A percentile compares a stretch with the other conserved stretches of the same genome.
These are phyloP conservation scores for Phaeosphaeriaceae sp. DNA, from an alignment of 2,329 filamentous ascomycete species.

Conservation along the genomic window DNA sequence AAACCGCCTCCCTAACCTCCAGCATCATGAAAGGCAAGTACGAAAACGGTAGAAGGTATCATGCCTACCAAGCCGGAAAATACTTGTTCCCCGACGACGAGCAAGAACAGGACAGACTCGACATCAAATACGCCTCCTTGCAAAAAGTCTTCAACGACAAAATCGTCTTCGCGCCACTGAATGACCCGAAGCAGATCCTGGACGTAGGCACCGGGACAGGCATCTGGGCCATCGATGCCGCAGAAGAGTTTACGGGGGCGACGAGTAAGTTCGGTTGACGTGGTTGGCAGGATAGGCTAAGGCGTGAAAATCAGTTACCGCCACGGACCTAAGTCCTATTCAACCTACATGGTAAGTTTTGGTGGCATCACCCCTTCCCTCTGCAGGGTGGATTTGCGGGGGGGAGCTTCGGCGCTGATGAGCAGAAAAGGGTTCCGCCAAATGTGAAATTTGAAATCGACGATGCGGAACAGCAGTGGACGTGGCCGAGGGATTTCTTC, in stretches of 20 bases:
- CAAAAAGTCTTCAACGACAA: constrained; percentile 35
- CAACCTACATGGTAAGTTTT: constrained; percentile 38
- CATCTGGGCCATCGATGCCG: constrained; percentile 46
- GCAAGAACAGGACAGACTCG: constrained; percentile 32
- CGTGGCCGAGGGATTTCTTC: constrained; percentile 55
- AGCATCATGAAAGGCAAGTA: constrained; percentile 35
- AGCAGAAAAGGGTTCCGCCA: constrained; percentile 23
- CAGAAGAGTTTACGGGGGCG: constrained; percentile 29
- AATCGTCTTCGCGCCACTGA: constrained; percentile 33
- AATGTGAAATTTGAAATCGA: constrained; percentile 39
- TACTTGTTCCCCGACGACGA: constrained; percentile 36
- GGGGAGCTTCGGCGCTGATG: no score
- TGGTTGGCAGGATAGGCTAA: not conserved
- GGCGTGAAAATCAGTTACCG: constrained; percentile 19
- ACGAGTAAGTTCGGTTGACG: constrained; percentile 1
- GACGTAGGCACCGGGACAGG: constrained; percentile 42
- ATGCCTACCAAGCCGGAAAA: constrained; percentile 22
- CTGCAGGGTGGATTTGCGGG: no score
- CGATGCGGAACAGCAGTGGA: constrained; percentile 38
- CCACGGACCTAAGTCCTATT: constrained; percentile 45
- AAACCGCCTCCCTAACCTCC: constrained; percentile 37
- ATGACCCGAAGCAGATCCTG: constrained; percentile 34
- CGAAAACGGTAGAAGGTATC: constrained; percentile 38
- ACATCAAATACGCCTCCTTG: constrained; percentile 31
- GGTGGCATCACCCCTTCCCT: no score